A percentile compares a stretch with the other conserved stretches of the same genome.
These are phyloP conservation scores for Yamadazyma dendronema DNA, from an alignment of 1,139 yeast species.

Conservation along the genomic window DNA sequence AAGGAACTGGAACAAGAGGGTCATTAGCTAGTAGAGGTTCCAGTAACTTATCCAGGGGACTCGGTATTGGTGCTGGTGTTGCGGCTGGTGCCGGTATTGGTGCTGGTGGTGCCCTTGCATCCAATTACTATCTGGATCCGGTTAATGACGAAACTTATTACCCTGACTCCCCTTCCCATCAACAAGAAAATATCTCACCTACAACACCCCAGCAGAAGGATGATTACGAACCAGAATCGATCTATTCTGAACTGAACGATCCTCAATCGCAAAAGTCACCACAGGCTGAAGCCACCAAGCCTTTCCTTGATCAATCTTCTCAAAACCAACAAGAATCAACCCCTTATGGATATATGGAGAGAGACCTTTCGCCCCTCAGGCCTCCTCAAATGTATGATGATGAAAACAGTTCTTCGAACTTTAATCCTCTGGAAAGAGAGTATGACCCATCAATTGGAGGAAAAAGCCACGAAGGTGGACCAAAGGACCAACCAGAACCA, in stretches of 20 bases:
- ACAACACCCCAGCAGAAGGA: too few species aligned
- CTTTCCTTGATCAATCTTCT: background rate
- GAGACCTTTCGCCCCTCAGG: constrained; percentile 1
- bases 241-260: background rate
- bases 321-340: background rate
- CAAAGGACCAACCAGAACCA: background rate
- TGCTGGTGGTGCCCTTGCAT: too few species aligned
- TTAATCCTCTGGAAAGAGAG: constrained; percentile 2
- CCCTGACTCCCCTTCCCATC: background rate
- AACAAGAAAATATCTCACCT: too few species aligned
- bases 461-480: background rate
- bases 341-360: background rate
- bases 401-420: constrained; percentile 15
- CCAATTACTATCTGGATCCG: background rate
- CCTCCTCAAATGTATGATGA: constrained; percentile 16
- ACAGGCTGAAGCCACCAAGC: background rate
- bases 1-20: background rate
- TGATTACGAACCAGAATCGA: background rate
- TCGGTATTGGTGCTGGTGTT: background rate
- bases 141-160: background rate
- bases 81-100: background rate
- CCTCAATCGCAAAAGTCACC: background rate
- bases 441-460: background rate
- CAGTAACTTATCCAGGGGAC: constrained; percentile 1
- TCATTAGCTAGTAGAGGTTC: constrained; percentile 1